Evolutionary conservation across 2,329 filamentous ascomycete genomes (phyloP).

Genomic region (Epichloe aotearoae): DNA sequence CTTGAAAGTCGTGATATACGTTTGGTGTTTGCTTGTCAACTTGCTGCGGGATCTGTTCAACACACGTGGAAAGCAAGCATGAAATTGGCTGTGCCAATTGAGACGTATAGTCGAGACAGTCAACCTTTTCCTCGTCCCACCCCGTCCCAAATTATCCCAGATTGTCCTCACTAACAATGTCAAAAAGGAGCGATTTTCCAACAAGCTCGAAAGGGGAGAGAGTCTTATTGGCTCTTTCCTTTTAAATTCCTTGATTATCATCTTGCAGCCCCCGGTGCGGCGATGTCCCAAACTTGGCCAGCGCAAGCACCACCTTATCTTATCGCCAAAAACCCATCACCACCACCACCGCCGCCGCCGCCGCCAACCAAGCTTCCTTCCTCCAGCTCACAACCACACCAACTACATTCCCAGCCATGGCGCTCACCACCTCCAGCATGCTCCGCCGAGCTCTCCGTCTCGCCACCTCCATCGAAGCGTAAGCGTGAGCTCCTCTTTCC

Average conservation of each 20-base stretch:
- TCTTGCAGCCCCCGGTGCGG: not conserved
- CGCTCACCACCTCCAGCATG: not conserved
- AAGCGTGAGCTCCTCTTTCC: not conserved
- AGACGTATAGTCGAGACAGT: no score
- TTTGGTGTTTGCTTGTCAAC: not conserved
- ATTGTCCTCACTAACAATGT: no score
- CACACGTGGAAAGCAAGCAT: no score
- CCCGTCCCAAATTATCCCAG: no score
- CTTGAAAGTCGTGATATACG: no score
- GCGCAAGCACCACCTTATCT: not conserved
- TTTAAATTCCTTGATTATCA: no score
- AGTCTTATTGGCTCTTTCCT: no score
- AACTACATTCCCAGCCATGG: not conserved
- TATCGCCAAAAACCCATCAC: not conserved
- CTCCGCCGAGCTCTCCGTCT: constrained; percentile 2
- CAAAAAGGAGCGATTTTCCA: no score
- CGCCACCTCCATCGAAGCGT: constrained; percentile 12
- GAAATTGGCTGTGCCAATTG: no score
- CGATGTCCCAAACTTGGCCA: not conserved
- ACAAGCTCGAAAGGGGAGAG: no score
- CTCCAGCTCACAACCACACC: not conserved
- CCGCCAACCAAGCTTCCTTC: not conserved
- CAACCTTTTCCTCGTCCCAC: no score
- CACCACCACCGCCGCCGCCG: not conserved
- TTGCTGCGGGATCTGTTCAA: no score